Evolutionary conservation across 352 stramenopile species (phyloP).

Genomic region (Phytophthora sojae): DNA sequence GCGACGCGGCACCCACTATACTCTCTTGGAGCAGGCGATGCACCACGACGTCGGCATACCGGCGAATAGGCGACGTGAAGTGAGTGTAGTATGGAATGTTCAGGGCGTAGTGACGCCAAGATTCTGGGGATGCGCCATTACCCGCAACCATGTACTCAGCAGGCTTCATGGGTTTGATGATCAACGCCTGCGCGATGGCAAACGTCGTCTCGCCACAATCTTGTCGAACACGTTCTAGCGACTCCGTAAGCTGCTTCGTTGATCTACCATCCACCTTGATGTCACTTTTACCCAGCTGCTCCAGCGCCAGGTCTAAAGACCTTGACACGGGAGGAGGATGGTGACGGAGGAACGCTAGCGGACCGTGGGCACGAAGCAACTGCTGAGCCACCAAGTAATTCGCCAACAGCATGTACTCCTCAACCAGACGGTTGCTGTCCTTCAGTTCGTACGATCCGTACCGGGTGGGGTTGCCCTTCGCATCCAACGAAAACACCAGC

Average conservation of each 20-base stretch:
- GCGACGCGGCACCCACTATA: slow-evolving; percentile 23
- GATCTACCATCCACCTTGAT: slow-evolving; percentile 87
- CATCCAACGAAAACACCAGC: slow-evolving; percentile 94
- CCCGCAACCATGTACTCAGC: slow-evolving; percentile 94
- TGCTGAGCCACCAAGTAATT: slow-evolving; percentile 98
- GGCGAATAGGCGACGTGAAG: slow-evolving; percentile 97
- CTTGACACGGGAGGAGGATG: slow-evolving; percentile 81
- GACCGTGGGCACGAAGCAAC: slow-evolving; percentile 89
- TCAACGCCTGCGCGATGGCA: slow-evolving; percentile 91
- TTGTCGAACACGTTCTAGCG: slow-evolving; percentile 79
- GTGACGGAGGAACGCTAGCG: slow-evolving; percentile 91
- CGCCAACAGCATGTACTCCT: slow-evolving; percentile 99
- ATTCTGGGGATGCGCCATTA: slow-evolving; percentile 60
- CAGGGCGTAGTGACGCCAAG: slow-evolving; percentile 96
- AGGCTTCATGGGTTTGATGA: slow-evolving; percentile 95
- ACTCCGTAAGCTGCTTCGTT: slow-evolving; percentile 88
- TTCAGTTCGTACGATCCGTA: slow-evolving; percentile 93
- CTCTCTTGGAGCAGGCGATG: slow-evolving; percentile 75
- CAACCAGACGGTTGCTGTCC: slow-evolving; percentile 95
- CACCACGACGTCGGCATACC: slow-evolving; percentile 91
- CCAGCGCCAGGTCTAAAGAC: slow-evolving; percentile 56
- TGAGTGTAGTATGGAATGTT: slow-evolving; percentile 99
- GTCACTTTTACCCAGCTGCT: slow-evolving; percentile 52
- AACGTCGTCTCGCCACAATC: slow-evolving; percentile 84
- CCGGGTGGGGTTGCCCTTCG: slow-evolving; percentile 89